These are phyloP conservation scores for Atkinsonella hypoxylon DNA, from an alignment of 2,329 filamentous ascomycete species.

Conservation along the genomic window DNA sequence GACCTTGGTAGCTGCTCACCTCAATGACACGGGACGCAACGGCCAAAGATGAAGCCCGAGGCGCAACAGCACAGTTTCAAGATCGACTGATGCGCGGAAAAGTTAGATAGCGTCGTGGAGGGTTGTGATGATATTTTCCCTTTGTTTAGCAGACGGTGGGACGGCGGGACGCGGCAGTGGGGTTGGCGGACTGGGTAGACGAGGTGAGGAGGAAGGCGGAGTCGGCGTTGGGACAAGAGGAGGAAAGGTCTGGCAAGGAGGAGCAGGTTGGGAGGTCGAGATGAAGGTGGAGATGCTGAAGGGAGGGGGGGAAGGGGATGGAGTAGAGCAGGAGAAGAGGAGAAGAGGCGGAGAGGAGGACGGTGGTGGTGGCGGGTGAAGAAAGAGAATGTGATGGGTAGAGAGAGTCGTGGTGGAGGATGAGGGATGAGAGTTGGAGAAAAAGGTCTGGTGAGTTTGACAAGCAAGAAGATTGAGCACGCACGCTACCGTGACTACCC, in stretches of 20 bases:
- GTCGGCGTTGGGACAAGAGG: slow-evolving; percentile 2
- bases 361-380: background rate
- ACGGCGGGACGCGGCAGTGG: slow-evolving; percentile 4
- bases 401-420: slow-evolving; percentile 2
- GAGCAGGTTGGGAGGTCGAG: slow-evolving; percentile 7
- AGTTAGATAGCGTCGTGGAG: background rate
- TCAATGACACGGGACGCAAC: background rate
- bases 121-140: background rate
- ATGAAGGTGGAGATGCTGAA: slow-evolving; percentile 3
- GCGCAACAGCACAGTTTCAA: background rate
- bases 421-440: slow-evolving; percentile 2
- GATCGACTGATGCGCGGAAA: background rate
- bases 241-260: background rate
- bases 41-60: background rate
- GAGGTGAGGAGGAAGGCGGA: slow-evolving; percentile 2
- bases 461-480: background rate
- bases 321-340: slow-evolving; percentile 2
- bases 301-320: background rate
- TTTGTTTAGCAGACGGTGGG: background rate
- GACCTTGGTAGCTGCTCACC: background rate
- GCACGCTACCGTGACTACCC: too few species aligned
- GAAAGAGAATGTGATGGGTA: slow-evolving; percentile 5
- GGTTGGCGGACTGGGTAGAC: background rate
- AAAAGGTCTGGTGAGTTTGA: background rate
- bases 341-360: slow-evolving; percentile 1